Conservation (phyloP, 2,329 filamentous ascomycete genomes). For the Colletotrichum incanum region DNA sequence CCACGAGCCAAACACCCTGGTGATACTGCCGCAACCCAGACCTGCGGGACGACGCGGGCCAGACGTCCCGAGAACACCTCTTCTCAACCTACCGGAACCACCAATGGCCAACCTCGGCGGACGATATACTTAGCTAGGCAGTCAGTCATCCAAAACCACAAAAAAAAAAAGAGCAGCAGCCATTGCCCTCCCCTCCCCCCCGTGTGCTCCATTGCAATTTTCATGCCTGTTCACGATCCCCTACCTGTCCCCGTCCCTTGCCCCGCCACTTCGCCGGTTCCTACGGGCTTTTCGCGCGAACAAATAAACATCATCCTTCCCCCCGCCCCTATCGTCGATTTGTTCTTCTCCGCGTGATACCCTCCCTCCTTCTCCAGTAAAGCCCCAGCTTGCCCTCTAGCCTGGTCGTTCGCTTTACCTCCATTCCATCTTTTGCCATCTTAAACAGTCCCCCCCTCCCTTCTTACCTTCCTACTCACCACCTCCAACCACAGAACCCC, state of each 20-base stretch:
- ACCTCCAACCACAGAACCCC: neutral
- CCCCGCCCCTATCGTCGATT: slow-evolving; percentile 9
- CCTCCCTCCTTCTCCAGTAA: slow-evolving; percentile 11
- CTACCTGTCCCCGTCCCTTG: slow-evolving; percentile 20
- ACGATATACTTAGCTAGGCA: slow-evolving; percentile 36
- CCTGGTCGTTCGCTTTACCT: neutral
- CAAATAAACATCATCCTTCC: neutral
- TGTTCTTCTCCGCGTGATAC: slow-evolving; percentile 27
- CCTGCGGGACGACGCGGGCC: slow-evolving; percentile 26
- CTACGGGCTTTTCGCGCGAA: neutral
- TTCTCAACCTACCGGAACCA: slow-evolving; percentile 7
- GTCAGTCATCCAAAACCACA: slow-evolving; percentile 5
- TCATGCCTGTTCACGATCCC: slow-evolving; percentile 15
- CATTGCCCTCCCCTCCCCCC: neutral
- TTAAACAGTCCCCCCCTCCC: neutral
- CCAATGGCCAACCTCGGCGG: slow-evolving; percentile 15
- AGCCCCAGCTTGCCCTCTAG: slow-evolving; percentile 2
- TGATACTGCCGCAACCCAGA: slow-evolving; percentile 14
- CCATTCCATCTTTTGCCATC: neutral
- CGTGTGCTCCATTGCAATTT: slow-evolving; percentile 11
- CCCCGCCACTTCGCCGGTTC: slow-evolving; percentile 21
- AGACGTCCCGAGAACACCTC: slow-evolving; percentile 20
- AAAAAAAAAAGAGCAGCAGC: no score
- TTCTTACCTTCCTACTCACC: slow-evolving; percentile 9
- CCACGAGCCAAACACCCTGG: neutral